Conservation (phyloP, 805 yeast genomes). For the Yueomyces sp. region DNA sequence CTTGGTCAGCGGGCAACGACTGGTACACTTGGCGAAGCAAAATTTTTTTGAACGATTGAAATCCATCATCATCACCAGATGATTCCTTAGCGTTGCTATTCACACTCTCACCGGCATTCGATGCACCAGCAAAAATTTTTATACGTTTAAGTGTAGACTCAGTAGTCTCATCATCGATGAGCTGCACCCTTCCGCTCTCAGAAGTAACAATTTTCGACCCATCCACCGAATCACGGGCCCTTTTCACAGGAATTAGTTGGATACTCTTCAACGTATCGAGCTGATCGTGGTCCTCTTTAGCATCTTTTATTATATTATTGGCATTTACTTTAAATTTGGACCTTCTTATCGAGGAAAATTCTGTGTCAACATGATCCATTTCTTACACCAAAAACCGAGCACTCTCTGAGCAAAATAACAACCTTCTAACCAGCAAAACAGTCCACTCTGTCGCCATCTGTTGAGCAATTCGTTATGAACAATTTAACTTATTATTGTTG, state of each 20-base stretch:
- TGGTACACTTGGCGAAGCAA: slow-evolving; percentile 13
- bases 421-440: too few species aligned
- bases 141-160: slow-evolving; percentile 1
- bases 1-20: slow-evolving; percentile 10
- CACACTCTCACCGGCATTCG: too few species aligned
- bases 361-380: slow-evolving; percentile 13
- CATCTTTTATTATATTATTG: slow-evolving; percentile 14
- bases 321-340: slow-evolving; percentile 11
- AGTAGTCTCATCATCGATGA: not conserved
- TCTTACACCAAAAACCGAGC: not conserved
- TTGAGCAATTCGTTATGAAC: too few species aligned
- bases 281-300: slow-evolving; percentile 13
- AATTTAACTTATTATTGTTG: too few species aligned
- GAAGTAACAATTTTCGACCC: not conserved
- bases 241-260: slow-evolving; percentile 10
- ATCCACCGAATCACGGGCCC: not conserved
- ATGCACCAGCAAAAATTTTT: not conserved
- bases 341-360: slow-evolving; percentile 18
- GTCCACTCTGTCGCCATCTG: too few species aligned
- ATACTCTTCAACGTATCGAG: slow-evolving; percentile 4
- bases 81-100: not conserved
- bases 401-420: too few species aligned
- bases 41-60: slow-evolving; percentile 8
- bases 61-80: slow-evolving; percentile 4
- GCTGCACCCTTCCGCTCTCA: too few species aligned